Evolutionary conservation across 345 rosid species (phyloP), one percentile per base, ranked within the genome.

Genomic region (Geranium rotundifolium): DNA sequence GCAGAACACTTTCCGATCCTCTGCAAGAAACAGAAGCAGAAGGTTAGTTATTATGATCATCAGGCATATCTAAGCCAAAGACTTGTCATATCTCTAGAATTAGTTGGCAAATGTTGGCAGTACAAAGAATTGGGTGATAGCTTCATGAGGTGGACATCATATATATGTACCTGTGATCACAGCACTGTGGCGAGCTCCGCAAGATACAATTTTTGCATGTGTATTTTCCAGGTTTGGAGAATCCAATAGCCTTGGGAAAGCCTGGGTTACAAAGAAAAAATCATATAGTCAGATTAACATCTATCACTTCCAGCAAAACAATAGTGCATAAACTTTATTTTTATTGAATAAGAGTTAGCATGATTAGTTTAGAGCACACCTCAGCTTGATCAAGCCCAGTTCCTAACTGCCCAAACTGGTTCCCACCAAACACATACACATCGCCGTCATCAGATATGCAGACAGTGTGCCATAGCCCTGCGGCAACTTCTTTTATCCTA

Each of bases 401-500:
- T 69, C 99, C 99, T 75, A 95, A 76, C 74, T 90, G 99, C 59
- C 97, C 95, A 76, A 95, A 95, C 75, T 95, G 99, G 71, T 95
- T 95, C 72, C 99, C 97, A 39, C 99, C 99, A 78, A 95, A 90
- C 0, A 88, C 74, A 64, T 95, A 95, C 62, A 86, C 88, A 76
- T 82, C 95, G 19, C 99, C 97, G 63, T 95, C 91, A 30, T 84
- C 74, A 55, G 99, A 90, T 69, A 89, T 66, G 59, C 99, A 95
- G 59, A 85, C 69, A 3, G 97, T 88, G 75, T 95, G 99, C 99
- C 99, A 90, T 29, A 95, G 80, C 62, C 99, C 99, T 3, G 93
- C 95, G 31, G 97, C 86, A 50, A 90, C 89, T 50, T 76, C 84
- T 50, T 71, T 84, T 68, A 95, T 82, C 68, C 69, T 74, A 73